A percentile compares a stretch with the other conserved stretches of the same genome.
Conservation (phyloP, 129 eudicot genomes). For the Scalesia atractyloides region DNA sequence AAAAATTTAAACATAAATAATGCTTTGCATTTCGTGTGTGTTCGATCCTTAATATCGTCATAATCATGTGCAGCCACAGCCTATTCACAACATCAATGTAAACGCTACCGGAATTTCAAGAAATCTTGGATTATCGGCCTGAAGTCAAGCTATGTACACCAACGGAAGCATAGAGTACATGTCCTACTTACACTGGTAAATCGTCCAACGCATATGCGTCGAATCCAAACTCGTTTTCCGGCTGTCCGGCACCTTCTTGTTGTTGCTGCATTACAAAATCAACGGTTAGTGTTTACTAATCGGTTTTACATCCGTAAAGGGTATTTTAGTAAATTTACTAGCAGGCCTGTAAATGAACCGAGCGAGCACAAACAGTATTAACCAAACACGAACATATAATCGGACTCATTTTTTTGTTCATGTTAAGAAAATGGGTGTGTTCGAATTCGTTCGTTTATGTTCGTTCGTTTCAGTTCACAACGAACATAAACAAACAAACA, state of each 20-base stretch:
- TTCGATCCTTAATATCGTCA: constrained; percentile 6
- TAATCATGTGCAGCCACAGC: constrained; percentile 23
- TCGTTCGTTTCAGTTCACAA: no score
- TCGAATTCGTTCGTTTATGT: no score
- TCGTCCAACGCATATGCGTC: constrained; percentile 75
- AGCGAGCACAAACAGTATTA: no score
- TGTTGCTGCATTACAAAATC: constrained; percentile 34
- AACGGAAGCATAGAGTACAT: constrained; percentile 14
- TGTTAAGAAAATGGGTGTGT: no score
- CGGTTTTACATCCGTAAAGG: not conserved
- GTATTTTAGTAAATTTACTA: not conserved
- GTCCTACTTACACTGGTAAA: constrained; percentile 55
- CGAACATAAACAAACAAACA: no score
- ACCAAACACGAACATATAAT: no score
- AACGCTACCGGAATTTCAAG: constrained; percentile 31
- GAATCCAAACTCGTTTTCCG: constrained; percentile 62
- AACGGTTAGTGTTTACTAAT: not conserved
- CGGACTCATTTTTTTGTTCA: no score
- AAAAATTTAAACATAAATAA: constrained; percentile 31
- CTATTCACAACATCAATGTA: constrained; percentile 31
- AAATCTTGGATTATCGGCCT: constrained; percentile 13
- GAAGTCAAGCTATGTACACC: constrained; percentile 49
- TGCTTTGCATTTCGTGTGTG: constrained; percentile 41
- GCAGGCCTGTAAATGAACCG: no score
- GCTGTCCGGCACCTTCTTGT: constrained; percentile 61